These are phyloP conservation scores for Podosphaera fusca DNA, from an alignment of 2,329 filamentous ascomycete species.

Conservation along the genomic window DNA sequence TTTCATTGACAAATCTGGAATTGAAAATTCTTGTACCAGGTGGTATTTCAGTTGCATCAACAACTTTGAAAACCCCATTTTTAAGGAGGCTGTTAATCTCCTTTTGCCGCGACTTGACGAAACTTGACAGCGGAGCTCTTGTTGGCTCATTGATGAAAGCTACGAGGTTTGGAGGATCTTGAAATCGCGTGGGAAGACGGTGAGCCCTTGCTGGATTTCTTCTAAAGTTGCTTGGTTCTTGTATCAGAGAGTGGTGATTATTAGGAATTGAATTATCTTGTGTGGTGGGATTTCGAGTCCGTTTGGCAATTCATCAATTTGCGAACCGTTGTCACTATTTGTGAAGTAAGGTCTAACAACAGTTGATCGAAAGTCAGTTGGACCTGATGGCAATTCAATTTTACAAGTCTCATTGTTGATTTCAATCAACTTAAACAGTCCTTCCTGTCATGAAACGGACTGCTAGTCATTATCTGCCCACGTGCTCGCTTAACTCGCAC, in stretches of 20 bases:
- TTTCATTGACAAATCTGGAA: constrained; percentile 4
- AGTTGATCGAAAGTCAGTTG: not conserved
- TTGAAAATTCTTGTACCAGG: constrained; percentile 2
- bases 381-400: not conserved
- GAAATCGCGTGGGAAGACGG: too few species aligned
- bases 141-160: not conserved
- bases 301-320: not conserved
- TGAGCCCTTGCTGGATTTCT: too few species aligned
- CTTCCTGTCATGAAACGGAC: too few species aligned
- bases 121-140: not conserved
- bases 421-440: not conserved
- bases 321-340: not conserved
- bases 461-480: too few species aligned
- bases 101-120: not conserved
- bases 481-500: too few species aligned
- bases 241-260: too few species aligned
- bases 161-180: not conserved
- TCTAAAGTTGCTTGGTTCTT: too few species aligned
- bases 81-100: constrained; percentile 1
- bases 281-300: not conserved
- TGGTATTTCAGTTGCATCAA: not conserved
- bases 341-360: not conserved
- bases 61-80: not conserved
- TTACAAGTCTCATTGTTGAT: not conserved
- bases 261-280: too few species aligned